phyloP scores from a whole-genome alignment of 805 yeast species.

The Wickerhamiella azyma region DNA sequence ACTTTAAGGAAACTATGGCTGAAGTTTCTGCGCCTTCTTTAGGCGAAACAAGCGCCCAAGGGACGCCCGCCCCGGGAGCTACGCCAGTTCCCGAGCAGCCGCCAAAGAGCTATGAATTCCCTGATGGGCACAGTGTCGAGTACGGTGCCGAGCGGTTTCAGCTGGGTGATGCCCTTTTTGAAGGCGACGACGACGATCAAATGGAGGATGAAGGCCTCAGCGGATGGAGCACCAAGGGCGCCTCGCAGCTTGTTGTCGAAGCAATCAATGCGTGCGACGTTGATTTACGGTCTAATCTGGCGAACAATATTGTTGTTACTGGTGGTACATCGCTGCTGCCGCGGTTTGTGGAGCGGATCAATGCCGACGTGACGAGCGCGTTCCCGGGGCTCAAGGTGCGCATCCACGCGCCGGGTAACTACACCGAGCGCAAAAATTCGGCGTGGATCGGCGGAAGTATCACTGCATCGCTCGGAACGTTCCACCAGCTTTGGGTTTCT shows the following conservation, averaged over 20 bases:
- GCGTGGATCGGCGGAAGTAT: constrained; percentile 92
- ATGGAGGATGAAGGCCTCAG: constrained; percentile 3
- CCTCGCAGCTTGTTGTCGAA: constrained; percentile 47
- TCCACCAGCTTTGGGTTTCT: constrained; percentile 94
- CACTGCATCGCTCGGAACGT: constrained; percentile 75
- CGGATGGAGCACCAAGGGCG: constrained; percentile 24
- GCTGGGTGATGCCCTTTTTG: constrained; percentile 61
- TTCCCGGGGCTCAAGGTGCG: constrained; percentile 81
- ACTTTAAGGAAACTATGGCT: constrained; percentile 47
- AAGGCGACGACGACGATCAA: constrained; percentile 12
- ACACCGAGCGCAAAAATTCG: constrained; percentile 63
- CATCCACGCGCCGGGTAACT: constrained; percentile 60
- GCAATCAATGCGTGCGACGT: constrained; percentile 45
- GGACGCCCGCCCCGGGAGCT: no score
- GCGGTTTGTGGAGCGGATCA: constrained; percentile 64
- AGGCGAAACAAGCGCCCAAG: no score
- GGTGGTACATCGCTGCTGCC: constrained; percentile 76
- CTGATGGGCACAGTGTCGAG: constrained; percentile 46
- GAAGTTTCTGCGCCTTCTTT: constrained; percentile 13
- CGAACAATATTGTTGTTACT: constrained; percentile 76
- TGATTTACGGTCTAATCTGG: constrained; percentile 78
- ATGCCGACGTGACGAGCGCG: constrained; percentile 49
- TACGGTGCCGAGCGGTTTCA: constrained; percentile 47
- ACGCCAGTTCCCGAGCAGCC: constrained; percentile 15
- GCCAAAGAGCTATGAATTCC: constrained; percentile 42